Evolutionary conservation across 164 flowering plant genomes (phyloP), one percentile per base, ranked within the genome.

Genomic region (Umbilicus rupestris): DNA sequence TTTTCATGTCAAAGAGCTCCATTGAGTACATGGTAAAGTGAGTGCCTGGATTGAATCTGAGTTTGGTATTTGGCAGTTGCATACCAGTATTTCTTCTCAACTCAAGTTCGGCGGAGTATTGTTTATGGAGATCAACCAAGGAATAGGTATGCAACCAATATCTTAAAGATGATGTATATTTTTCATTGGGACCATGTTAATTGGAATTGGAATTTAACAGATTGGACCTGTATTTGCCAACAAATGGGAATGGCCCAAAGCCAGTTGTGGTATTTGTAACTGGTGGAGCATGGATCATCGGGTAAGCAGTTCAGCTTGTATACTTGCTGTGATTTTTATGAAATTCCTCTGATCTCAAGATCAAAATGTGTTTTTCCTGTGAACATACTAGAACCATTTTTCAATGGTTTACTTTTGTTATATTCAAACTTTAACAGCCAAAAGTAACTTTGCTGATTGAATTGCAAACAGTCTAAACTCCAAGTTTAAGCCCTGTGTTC

Each of bases 281-380:
- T 71, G 97, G 99, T 74, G 97, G 99, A 71, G 97, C 99, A 17
- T 94, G 97, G 97, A 91, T 94, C 63, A 91, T 94, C 70, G 99
- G 99, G 99, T 94, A 67, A 78, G 87, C 62, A 45, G 71, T 68
- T 39, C 31, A 19, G 26, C 7, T 55, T 39, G 64, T 39, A 26
- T 62, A 39, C 55, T 28, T 31, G 58, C 58, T 6, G 28, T 52
- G 52, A 22, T n/a, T 2, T 47, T 17, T 47, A 47, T 47, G 8
- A 5, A 7, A 47, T 47, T 8, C 19, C 52, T n/a, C 52, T 47
- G 22, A n/a, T 22, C 5, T 4, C 19, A 47, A 9, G 24, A n/a
- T 47, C 22, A 47, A n/a, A 47, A n/a, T 17, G 8, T 47, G 52
- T 47, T 15, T 44, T 16, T 44, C 15, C 2, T 15, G 7, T 35